Conservation (phyloP, 768 basidiomycete genomes). For the Tylopilus subfusipes region DNA sequence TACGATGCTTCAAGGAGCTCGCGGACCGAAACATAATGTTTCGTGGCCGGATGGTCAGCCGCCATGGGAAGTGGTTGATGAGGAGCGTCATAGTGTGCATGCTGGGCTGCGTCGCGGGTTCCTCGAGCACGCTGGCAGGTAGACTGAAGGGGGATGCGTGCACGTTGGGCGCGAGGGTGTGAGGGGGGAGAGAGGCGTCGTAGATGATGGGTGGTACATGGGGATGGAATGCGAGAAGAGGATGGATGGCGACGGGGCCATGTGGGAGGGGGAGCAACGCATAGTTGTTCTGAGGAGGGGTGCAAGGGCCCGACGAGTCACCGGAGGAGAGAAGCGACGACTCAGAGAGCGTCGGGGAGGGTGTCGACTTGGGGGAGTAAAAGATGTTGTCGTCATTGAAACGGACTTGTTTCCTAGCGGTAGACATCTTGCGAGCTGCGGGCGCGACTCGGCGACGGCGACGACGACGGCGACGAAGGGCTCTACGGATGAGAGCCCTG, state of each 20-base stretch:
- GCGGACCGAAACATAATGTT: conserved; percentile 36
- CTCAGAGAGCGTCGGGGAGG: conserved; percentile 27
- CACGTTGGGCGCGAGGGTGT: conserved; percentile 19
- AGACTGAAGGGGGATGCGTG: conserved; percentile 27
- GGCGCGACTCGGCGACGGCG: conserved; percentile 9
- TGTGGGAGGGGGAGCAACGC: conserved; percentile 18
- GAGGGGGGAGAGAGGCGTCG: conserved; percentile 19
- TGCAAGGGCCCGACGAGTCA: conserved; percentile 27
- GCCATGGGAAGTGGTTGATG: conserved; percentile 34
- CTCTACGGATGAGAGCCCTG: conserved; percentile 14
- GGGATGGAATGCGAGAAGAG: conserved; percentile 30
- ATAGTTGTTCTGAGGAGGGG: conserved; percentile 28
- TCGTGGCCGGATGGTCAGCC: conserved; percentile 28
- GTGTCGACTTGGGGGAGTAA: conserved; percentile 26
- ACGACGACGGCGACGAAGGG: conserved; percentile 7
- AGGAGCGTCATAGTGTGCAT: conserved; percentile 29
- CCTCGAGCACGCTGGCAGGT: conserved; percentile 21
- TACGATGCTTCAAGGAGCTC: conserved; percentile 50
- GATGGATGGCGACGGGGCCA: conserved; percentile 31
- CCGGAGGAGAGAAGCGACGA: conserved; percentile 31
- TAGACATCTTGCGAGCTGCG: conserved; percentile 19
- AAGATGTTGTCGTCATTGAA: conserved; percentile 33
- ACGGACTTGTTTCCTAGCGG: conserved; percentile 26
- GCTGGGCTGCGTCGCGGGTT: conserved; percentile 32
- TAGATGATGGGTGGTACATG: conserved; percentile 19